Conservation (phyloP, 1,139 yeast species). For the Pichia sp. region DNA sequence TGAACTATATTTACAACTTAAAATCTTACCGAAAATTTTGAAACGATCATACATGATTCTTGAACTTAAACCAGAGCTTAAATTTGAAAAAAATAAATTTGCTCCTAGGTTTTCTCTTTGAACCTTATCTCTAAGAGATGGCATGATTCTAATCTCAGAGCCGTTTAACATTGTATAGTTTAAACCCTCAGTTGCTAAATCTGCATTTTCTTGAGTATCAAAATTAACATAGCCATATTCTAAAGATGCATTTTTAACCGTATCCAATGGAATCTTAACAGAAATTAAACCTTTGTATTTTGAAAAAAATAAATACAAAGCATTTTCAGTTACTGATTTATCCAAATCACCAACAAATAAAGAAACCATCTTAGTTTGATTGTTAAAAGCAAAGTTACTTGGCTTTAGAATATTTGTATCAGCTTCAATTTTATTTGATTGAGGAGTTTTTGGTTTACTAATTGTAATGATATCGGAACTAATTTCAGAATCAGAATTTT, state of each 20-base stretch:
- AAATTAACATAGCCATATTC: conserved; percentile 52
- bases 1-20: conserved; percentile 41
- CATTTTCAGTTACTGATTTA: conserved; percentile 34
- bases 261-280: conserved; percentile 41
- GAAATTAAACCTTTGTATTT: conserved; percentile 37
- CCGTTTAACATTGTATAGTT: conserved; percentile 38
- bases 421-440: neutral
- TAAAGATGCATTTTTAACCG: conserved; percentile 35
- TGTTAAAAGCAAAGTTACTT: neutral
- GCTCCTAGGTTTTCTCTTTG: conserved; percentile 32
- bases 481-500: conserved; percentile 11
- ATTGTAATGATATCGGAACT: conserved; percentile 15
- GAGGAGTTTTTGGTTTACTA: neutral
- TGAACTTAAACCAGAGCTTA: conserved; percentile 35
- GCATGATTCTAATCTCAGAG: conserved; percentile 47
- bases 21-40: conserved; percentile 35
- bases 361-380: conserved; percentile 23
- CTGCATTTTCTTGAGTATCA: conserved; percentile 33
- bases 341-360: conserved; percentile 47
- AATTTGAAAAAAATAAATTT: conserved; percentile 36
- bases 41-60: conserved; percentile 40
- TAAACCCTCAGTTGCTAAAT: conserved; percentile 37
- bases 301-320: conserved; percentile 33
- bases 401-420: neutral
- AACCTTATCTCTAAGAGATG: conserved; percentile 38